phyloP scores from a whole-genome alignment of 805 yeast genomes.

The Candida golubevii region DNA sequence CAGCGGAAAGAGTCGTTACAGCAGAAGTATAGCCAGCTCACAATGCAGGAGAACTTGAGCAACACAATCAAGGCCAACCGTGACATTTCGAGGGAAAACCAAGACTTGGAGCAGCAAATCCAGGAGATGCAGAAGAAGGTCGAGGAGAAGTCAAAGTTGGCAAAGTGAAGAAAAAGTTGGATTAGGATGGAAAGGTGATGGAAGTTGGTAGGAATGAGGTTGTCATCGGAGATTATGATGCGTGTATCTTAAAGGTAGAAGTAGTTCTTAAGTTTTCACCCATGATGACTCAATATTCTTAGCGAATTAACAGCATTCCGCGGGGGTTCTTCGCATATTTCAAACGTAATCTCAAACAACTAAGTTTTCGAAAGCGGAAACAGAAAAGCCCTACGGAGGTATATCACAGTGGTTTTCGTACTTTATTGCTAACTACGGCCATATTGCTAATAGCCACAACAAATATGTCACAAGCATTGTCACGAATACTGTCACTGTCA shows the following conservation, averaged over 20 bases:
- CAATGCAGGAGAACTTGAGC: slow-evolving; percentile 35
- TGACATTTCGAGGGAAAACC: slow-evolving; percentile 32
- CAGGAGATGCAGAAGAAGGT: slow-evolving; percentile 21
- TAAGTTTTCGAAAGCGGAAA: background rate
- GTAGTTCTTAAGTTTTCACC: too few relatives aligned
- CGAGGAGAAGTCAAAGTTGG: slow-evolving; percentile 20
- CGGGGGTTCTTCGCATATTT: too few relatives aligned
- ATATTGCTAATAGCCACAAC: too few relatives aligned
- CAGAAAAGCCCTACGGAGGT: too few relatives aligned
- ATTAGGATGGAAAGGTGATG: too few relatives aligned
- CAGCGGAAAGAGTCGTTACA: slow-evolving; percentile 16
- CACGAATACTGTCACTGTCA: too few relatives aligned
- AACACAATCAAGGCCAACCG: slow-evolving; percentile 39
- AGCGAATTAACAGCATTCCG: too few relatives aligned
- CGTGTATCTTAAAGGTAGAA: background rate
- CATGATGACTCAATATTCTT: too few relatives aligned
- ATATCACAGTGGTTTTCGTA: too few relatives aligned
- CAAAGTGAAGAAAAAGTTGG: background rate
- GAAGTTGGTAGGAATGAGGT: background rate
- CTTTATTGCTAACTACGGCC: too few relatives aligned
- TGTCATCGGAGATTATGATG: background rate
- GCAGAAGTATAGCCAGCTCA: slow-evolving; percentile 26
- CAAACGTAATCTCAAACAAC: background rate
- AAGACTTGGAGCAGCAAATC: slow-evolving; percentile 34
- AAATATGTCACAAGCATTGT: too few relatives aligned